Evolutionary conservation across 139 green algal genomes (phyloP).

Genomic region (Chlorella sp.): DNA sequence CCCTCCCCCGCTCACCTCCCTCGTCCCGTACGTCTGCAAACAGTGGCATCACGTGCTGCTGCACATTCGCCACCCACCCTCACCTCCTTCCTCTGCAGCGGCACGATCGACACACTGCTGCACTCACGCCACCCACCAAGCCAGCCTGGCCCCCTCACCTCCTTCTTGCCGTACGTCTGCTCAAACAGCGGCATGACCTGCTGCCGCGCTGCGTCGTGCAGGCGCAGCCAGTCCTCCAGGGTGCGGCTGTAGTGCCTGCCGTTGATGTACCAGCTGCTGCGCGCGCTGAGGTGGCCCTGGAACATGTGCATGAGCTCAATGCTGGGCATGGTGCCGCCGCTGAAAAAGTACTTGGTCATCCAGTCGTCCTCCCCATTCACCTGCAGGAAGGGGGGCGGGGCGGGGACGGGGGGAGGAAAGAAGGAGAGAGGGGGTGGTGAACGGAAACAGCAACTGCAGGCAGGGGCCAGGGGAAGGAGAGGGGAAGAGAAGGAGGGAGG

Average conservation of each 20-base stretch:
- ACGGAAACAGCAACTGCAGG: not conserved
- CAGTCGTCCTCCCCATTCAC: constrained; percentile 87
- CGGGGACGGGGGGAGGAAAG: not conserved
- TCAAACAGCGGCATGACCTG: constrained; percentile 59
- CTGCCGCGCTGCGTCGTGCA: constrained; percentile 60
- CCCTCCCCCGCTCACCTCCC: too few relatives aligned
- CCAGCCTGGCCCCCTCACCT: not conserved
- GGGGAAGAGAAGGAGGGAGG: too few relatives aligned
- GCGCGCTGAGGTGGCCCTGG: constrained; percentile 45
- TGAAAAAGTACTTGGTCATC: constrained; percentile 97
- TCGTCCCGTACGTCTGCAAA: too few relatives aligned
- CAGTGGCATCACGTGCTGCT: too few relatives aligned
- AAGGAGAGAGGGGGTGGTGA: not conserved
- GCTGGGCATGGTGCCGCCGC: constrained; percentile 93
- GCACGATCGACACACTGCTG: too few relatives aligned
- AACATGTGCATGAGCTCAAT: constrained; percentile 92
- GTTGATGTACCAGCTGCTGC: constrained; percentile 71
- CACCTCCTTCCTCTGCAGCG: too few relatives aligned
- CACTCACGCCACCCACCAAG: too few relatives aligned
- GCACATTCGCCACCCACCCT: too few relatives aligned
- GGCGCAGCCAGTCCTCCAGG: constrained; percentile 88
- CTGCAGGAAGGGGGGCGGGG: constrained; percentile 39
- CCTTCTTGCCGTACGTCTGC: constrained; percentile 71
- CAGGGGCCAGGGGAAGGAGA: not conserved
- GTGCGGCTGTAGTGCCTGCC: constrained; percentile 91